These are phyloP conservation scores for Solanum hybrid DNA, from an alignment of 305 asterid genomes.

Conservation along the genomic window DNA sequence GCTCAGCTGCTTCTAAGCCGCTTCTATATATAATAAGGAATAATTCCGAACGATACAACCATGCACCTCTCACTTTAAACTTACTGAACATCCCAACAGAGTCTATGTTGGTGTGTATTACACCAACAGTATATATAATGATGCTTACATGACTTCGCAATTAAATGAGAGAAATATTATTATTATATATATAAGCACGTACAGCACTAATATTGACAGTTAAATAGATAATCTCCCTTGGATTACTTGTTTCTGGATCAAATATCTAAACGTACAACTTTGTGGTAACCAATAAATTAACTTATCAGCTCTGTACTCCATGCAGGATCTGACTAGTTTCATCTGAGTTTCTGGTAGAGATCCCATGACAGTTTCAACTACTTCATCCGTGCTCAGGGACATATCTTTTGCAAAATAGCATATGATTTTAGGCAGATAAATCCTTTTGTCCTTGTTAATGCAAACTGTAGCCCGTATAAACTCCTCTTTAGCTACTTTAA, in stretches of 20 bases:
- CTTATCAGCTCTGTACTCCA: conserved; percentile 42
- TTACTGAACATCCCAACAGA: not conserved
- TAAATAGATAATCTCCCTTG: conserved; percentile 28
- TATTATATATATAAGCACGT: not conserved
- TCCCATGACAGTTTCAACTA: conserved; percentile 41
- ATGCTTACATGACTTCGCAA: not conserved
- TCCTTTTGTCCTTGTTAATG: conserved; percentile 50
- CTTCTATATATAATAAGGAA: not conserved
- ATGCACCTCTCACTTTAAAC: not conserved
- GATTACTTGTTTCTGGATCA: conserved; percentile 48
- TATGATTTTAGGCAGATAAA: conserved; percentile 55
- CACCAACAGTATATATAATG: not conserved
- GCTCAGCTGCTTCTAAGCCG: not conserved
- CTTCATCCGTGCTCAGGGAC: conserved; percentile 43
- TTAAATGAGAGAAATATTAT: not conserved
- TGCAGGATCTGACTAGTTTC: conserved; percentile 30
- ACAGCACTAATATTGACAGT: not conserved
- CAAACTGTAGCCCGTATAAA: conserved; percentile 46
- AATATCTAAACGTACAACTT: conserved; percentile 58
- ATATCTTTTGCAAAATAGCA: conserved; percentile 57
- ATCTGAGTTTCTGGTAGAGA: conserved; percentile 44
- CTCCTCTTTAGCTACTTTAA: conserved; percentile 64
- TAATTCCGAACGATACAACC: not conserved
- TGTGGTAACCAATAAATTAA: conserved; percentile 51
- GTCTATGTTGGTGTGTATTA: not conserved